Evolutionary conservation across 2,329 filamentous ascomycete species (phyloP).

Genomic region (Alternaria burnsii): DNA sequence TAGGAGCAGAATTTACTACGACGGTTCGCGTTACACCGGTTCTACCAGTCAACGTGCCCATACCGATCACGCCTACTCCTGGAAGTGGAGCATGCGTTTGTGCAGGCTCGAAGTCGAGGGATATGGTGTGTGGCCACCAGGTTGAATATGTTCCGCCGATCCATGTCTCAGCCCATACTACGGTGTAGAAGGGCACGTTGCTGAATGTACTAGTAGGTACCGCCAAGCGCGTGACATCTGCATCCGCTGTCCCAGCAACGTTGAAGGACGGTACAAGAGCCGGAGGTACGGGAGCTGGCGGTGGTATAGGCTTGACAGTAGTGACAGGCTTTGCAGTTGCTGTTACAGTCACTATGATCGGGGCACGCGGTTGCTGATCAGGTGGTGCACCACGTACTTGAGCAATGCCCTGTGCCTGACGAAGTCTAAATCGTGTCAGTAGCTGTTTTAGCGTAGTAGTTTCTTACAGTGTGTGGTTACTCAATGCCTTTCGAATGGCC

Average conservation of each 20-base stretch:
- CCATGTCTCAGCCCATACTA: slow-evolving; percentile 46
- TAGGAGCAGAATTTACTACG: slow-evolving; percentile 33
- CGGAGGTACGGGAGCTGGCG: slow-evolving; percentile 9
- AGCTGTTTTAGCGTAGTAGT: neutral
- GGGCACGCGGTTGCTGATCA: slow-evolving; percentile 3
- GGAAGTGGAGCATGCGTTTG: slow-evolving; percentile 34
- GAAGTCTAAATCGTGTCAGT: slow-evolving; percentile 21
- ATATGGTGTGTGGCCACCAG: slow-evolving; percentile 44
- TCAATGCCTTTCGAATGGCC: neutral
- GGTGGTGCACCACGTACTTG: slow-evolving; percentile 1
- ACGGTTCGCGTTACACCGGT: slow-evolving; percentile 40
- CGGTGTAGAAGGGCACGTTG: slow-evolving; percentile 35
- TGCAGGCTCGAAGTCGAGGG: slow-evolving; percentile 34
- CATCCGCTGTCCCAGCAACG: neutral
- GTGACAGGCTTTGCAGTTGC: slow-evolving; percentile 5
- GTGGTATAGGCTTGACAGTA: slow-evolving; percentile 8
- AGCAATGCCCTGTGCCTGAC: slow-evolving; percentile 19
- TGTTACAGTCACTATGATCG: neutral
- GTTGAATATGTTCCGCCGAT: slow-evolving; percentile 37
- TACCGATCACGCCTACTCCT: slow-evolving; percentile 42
- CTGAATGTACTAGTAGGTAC: slow-evolving; percentile 11
- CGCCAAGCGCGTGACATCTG: neutral
- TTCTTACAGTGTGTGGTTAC: neutral
- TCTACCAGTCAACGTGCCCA: slow-evolving; percentile 47
- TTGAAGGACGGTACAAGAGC: neutral